Evolutionary conservation across 1,284 basidiomycete species (phyloP).

Genomic region (Kwoniella shivajii): DNA sequence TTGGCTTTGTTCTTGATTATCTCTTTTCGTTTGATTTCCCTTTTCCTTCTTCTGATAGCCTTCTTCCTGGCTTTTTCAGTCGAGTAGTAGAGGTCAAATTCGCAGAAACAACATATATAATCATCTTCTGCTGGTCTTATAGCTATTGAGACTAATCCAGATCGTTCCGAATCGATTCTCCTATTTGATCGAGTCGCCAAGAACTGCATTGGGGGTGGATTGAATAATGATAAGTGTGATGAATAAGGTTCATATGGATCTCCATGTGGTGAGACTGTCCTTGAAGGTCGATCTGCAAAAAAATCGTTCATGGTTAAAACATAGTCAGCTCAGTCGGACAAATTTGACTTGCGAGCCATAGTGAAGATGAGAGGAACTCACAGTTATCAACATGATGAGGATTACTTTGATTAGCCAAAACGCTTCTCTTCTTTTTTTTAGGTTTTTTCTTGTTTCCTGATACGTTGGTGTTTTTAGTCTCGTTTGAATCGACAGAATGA

Average conservation of each 20-base stretch:
- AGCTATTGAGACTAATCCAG: neutral
- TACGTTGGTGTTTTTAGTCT: conserved; percentile 16
- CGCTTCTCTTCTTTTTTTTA: conserved; percentile 87
- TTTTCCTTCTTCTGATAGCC: conserved; percentile 72
- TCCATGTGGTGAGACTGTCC: conserved; percentile 27
- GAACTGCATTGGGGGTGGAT: conserved; percentile 50
- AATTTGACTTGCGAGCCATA: neutral
- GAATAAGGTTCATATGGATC: conserved; percentile 44
- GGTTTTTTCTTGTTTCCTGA: conserved; percentile 54
- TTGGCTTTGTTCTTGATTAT: conserved; percentile 73
- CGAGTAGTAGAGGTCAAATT: conserved; percentile 81
- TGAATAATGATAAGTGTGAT: conserved; percentile 41
- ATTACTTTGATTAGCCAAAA: conserved; percentile 81
- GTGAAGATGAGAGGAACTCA: conserved; percentile 24
- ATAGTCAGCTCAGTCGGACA: neutral
- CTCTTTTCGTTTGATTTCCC: conserved; percentile 70
- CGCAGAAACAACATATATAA: conserved; percentile 86
- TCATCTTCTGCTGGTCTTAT: conserved; percentile 66
- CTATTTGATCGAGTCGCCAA: conserved; percentile 35
- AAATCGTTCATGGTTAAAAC: neutral
- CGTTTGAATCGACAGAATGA: conserved; percentile 1
- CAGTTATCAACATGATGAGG: conserved; percentile 83
- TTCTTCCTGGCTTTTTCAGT: conserved; percentile 64
- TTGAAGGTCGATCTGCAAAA: conserved; percentile 48
- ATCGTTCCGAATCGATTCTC: conserved; percentile 1